Evolutionary conservation across 805 yeast species (phyloP).

Genomic region (Scheffersomyces amazonensis): DNA sequence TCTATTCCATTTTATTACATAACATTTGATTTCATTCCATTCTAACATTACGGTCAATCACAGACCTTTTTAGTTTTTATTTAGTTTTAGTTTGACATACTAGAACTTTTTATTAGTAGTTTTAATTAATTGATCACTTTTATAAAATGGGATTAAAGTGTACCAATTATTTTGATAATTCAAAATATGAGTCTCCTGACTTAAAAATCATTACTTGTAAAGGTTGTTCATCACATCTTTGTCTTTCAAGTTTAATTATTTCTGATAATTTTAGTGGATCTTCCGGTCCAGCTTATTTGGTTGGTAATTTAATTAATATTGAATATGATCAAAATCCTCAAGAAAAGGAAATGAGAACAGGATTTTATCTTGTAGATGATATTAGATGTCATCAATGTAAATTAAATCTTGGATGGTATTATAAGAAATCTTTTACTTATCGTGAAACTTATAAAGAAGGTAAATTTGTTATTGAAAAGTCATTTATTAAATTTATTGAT

Average conservation of each 20-base stretch:
- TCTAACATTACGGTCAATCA: no score
- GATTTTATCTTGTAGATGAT: conserved; percentile 33
- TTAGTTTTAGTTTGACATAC: no score
- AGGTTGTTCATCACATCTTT: conserved; percentile 39
- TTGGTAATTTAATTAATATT: conserved; percentile 36
- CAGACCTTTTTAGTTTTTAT: no score
- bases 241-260: conserved; percentile 32
- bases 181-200: conserved; percentile 32
- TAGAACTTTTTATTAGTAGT: no score
- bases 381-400: conserved; percentile 39
- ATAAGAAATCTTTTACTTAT: conserved; percentile 33
- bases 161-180: conserved; percentile 37
- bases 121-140: no score
- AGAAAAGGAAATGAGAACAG: conserved; percentile 39
- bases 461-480: conserved; percentile 41
- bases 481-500: conserved; percentile 30
- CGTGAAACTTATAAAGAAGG: conserved; percentile 42
- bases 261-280: conserved; percentile 39
- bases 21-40: no score
- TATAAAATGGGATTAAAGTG: conserved; percentile 43
- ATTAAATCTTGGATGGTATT: conserved; percentile 37
- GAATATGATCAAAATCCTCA: conserved; percentile 21
- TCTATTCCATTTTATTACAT: no score
- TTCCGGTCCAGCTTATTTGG: conserved; percentile 40
- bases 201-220: conserved; percentile 39